Base-by-base conservation (phyloP, 1,139 yeast genomes). In the Arxiozyma slooffiae region DNA sequence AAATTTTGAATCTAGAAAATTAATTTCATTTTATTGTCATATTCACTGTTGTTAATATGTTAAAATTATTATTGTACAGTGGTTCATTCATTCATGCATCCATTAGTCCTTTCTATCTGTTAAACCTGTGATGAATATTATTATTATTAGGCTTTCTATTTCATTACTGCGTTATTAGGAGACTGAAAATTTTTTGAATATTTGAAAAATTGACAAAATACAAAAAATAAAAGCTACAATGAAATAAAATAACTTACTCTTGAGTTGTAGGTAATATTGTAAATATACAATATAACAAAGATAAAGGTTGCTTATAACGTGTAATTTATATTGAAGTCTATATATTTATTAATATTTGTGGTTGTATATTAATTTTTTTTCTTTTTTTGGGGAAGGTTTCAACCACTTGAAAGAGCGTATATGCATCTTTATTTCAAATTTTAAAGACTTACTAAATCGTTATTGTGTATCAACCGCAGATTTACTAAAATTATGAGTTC, bases 401-500 rank as follows among this genome's bases (percentile, higher is more conserved):
- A 2, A 8, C 7, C 11, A 8, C 7, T 5, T 26, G 9, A 26
- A 26, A 9, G 14, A 7, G 7, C 14, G 14, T 30, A 30, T 23
- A 30, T 14, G 4, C 3, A 30, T 30, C 16, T 30, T 30, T 14
- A 30, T 30, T 11, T 30, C 36, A 30, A 30, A 30, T 2, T 30
- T 30, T 8, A 6, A 30, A 11, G 36, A 14, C 23, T n/a, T 14
- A 21, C 20, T 22, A 21, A 8, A 16, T 18, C 26, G 6, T 30
- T 8, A n/a, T 20, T 14, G 20, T 24, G 22, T 42, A 22, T 3
- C 22, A 22, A 22, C 3, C 11, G 14, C 41, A 18, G 14, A 39
- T 14, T 14, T 24, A 39, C 23, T 6, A 11, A 30, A 30, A n/a
- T 6, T 14, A 58, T 58, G 61, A 54, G 55, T 43, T 48, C 49